Conservation (phyloP, 148 eudicot species). For the Dysphania ambrosioides region DNA sequence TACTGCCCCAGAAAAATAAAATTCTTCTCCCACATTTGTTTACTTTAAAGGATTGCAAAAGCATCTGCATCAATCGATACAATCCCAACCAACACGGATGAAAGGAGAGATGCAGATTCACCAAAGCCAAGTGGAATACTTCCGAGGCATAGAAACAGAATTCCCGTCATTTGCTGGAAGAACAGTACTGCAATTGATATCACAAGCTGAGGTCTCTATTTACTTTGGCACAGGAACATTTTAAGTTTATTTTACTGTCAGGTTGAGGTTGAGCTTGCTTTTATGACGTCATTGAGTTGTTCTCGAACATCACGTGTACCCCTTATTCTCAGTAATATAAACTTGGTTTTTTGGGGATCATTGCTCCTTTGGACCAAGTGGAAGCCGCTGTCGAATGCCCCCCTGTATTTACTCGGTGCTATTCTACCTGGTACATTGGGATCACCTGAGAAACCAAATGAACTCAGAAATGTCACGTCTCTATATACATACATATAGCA, state of each 20-base stretch:
- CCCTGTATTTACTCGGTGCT: too few species aligned
- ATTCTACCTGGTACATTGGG: too few species aligned
- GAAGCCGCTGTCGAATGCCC: too few species aligned
- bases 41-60: constrained; percentile 32
- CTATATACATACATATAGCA: too few species aligned
- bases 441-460: too few species aligned
- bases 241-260: constrained; percentile 24
- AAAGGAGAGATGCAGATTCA: constrained; percentile 39
- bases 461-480: too few species aligned
- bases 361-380: constrained; percentile 29
- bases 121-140: constrained; percentile 42
- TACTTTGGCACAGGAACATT: constrained; percentile 15
- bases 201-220: constrained; percentile 41
- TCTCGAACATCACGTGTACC: constrained; percentile 30
- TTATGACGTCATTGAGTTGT: constrained; percentile 35
- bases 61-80: constrained; percentile 23
- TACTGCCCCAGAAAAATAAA: constrained; percentile 38
- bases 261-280: constrained; percentile 27
- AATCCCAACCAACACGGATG: constrained; percentile 32
- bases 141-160: constrained; percentile 43
- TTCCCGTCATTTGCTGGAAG: constrained; percentile 42
- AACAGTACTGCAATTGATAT: constrained; percentile 40
- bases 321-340: constrained; percentile 28
- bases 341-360: constrained; percentile 18
- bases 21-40: constrained; percentile 38